Conservation (phyloP, 2,329 filamentous ascomycete species). For the Penicillium aurantiogriseum region DNA sequence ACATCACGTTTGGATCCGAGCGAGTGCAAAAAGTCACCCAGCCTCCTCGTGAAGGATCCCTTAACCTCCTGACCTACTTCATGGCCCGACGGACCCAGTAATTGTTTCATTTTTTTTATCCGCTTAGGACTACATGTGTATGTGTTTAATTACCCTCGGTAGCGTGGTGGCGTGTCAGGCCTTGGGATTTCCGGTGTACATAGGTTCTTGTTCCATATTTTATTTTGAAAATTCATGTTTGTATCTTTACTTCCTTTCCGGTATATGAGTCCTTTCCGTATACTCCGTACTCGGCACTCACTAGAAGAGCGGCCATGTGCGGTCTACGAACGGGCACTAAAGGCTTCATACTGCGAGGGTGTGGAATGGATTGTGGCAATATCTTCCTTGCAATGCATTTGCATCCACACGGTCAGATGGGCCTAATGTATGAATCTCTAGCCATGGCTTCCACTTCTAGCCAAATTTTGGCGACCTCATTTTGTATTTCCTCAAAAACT, state of each 20-base stretch:
- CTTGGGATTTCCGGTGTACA: conserved; percentile 6
- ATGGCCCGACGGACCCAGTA: conserved; percentile 29
- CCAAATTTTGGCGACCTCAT: too few relatives aligned
- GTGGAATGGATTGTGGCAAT: too few relatives aligned
- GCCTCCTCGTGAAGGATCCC: conserved; percentile 30
- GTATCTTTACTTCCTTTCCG: not conserved
- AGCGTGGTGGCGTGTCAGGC: conserved; percentile 7
- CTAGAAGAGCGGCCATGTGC: too few relatives aligned
- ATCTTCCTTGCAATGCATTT: too few relatives aligned
- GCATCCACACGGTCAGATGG: too few relatives aligned
- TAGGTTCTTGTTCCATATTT: conserved; percentile 9
- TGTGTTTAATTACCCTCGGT: conserved; percentile 6
- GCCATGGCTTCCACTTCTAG: too few relatives aligned
- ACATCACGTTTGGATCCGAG: conserved; percentile 26
- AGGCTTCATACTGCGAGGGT: too few relatives aligned
- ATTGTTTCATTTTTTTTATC: conserved; percentile 2
- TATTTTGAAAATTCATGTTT: not conserved
- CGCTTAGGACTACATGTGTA: not conserved
- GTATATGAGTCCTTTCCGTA: not conserved
- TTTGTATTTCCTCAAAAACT: too few relatives aligned
- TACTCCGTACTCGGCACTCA: too few relatives aligned
- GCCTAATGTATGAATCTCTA: too few relatives aligned
- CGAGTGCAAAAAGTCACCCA: conserved; percentile 32
- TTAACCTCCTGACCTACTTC: conserved; percentile 40
- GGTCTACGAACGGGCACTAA: too few relatives aligned